These are phyloP conservation scores for Sphagnum contortum DNA, from an alignment of 225 moss, liverwort and hornwort species.

Conservation along the genomic window DNA sequence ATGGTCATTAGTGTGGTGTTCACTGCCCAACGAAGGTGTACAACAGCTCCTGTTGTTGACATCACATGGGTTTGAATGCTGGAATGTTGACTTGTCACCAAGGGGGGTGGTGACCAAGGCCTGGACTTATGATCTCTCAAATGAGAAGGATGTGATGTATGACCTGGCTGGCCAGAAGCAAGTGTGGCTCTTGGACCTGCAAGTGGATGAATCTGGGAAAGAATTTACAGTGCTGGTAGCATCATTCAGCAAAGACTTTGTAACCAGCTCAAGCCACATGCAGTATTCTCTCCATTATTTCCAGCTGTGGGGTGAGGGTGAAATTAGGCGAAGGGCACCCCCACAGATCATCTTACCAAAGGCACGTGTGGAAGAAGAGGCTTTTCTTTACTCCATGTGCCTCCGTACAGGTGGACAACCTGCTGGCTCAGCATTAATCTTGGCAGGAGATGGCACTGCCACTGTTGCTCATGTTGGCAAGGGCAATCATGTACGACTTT, in stretches of 20 bases:
- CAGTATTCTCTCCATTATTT: slow-evolving; percentile 80
- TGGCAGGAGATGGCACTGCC: slow-evolving; percentile 79
- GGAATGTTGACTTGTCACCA: slow-evolving; percentile 58
- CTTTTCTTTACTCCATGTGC: slow-evolving; percentile 77
- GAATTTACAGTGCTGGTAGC: slow-evolving; percentile 65
- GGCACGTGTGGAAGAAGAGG: slow-evolving; percentile 78
- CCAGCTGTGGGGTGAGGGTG: slow-evolving; percentile 27
- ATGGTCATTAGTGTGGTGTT: slow-evolving; percentile 74
- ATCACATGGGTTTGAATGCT: slow-evolving; percentile 74
- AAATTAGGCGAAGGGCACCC: slow-evolving; percentile 45
- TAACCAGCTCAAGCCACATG: slow-evolving; percentile 52
- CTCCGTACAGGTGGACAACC: slow-evolving; percentile 82
- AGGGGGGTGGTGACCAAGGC: slow-evolving; percentile 48
- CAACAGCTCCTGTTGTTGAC: slow-evolving; percentile 75
- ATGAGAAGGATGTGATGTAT: slow-evolving; percentile 45
- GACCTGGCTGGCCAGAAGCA: slow-evolving; percentile 80
- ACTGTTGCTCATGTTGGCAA: slow-evolving; percentile 59
- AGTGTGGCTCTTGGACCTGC: slow-evolving; percentile 83
- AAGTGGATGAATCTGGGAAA: slow-evolving; percentile 63
- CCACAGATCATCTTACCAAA: slow-evolving; percentile 76
- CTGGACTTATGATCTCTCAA: slow-evolving; percentile 75
- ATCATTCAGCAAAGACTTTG: slow-evolving; percentile 52
- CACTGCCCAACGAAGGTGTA: slow-evolving; percentile 24
- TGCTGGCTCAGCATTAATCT: slow-evolving; percentile 66
- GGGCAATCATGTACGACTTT: slow-evolving; percentile 55